Conservation (phyloP, 352 stramenopile genomes). For the Globisporangium emineosum region DNA sequence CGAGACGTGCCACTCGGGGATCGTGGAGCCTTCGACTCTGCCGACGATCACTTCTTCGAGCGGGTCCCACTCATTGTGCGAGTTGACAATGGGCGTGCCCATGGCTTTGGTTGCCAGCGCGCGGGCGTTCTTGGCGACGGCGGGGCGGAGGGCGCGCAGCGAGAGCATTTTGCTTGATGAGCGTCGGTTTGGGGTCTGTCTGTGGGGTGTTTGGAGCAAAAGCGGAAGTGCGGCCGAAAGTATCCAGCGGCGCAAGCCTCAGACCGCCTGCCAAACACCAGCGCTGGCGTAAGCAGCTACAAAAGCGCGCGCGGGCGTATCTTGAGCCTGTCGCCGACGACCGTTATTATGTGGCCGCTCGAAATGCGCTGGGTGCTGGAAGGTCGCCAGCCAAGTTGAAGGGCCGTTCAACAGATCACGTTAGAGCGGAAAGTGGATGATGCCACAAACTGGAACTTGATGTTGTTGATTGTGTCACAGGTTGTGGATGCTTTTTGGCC, state of each 20-base stretch:
- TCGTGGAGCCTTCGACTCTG: slow-evolving; percentile 82
- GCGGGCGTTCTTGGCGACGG: slow-evolving; percentile 5
- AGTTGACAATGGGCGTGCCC: slow-evolving; percentile 78
- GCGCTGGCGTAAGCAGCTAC: background rate
- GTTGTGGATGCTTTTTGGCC: no score
- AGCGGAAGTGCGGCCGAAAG: slow-evolving; percentile 8
- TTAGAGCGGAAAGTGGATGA: background rate
- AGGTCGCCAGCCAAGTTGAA: slow-evolving; percentile 1
- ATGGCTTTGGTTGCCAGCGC: slow-evolving; percentile 20
- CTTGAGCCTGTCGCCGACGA: background rate
- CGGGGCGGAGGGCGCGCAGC: slow-evolving; percentile 9
- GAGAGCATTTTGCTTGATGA: slow-evolving; percentile 9
- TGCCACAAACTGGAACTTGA: no score
- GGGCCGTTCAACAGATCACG: background rate
- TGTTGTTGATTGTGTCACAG: no score
- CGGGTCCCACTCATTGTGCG: slow-evolving; percentile 89
- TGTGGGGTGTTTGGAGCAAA: slow-evolving; percentile 2
- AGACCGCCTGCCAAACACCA: no score
- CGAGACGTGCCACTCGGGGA: slow-evolving; percentile 89
- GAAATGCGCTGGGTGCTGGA: background rate
- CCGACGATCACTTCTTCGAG: slow-evolving; percentile 91
- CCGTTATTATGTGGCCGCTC: slow-evolving; percentile 7
- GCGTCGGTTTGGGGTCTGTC: background rate
- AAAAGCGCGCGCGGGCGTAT: background rate
- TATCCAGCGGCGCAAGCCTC: background rate